Evolutionary conservation across 2,329 filamentous ascomycete genomes (phyloP).

Genomic region (Neophaeococcomyces mojaviensis): DNA sequence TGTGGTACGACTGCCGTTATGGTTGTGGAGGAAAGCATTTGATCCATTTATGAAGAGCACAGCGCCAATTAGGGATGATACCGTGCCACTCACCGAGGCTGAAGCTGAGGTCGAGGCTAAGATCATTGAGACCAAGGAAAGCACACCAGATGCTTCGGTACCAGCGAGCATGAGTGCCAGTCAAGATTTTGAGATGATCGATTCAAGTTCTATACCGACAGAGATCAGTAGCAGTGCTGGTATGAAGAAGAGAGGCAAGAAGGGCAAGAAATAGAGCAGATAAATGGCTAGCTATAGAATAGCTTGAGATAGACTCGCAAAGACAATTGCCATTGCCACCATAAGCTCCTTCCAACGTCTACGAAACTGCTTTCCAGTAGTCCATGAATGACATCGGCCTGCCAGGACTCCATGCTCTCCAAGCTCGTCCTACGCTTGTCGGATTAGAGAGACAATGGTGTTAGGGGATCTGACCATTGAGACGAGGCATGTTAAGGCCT

Average conservation of each 20-base stretch:
- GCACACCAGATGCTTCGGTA: slow-evolving; percentile 5
- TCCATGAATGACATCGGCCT: too few species aligned
- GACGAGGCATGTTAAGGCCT: too few species aligned
- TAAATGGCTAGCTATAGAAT: too few species aligned
- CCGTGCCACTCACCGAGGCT: neutral
- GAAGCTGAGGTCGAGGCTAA: slow-evolving; percentile 9
- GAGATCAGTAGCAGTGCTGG: slow-evolving; percentile 14
- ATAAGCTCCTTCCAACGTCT: too few species aligned
- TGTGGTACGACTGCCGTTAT: slow-evolving; percentile 69
- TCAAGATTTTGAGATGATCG: slow-evolving; percentile 23
- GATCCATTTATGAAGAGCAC: slow-evolving; percentile 44
- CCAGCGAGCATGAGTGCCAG: slow-evolving; percentile 17
- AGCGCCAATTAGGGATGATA: slow-evolving; percentile 10
- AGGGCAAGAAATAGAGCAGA: slow-evolving; percentile 19
- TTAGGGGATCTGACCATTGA: too few species aligned
- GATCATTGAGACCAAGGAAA: slow-evolving; percentile 5
- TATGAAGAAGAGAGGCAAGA: slow-evolving; percentile 21
- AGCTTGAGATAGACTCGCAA: too few species aligned
- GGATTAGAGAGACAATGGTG: too few species aligned
- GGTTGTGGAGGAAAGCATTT: slow-evolving; percentile 54
- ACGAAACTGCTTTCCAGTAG: too few species aligned
- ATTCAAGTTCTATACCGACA: slow-evolving; percentile 19
- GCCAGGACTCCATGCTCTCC: too few species aligned
- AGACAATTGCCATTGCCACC: too few species aligned
- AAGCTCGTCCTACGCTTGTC: too few species aligned